Conservation (phyloP, 2,329 filamentous ascomycete species). For the Raffaelea albimanens region DNA sequence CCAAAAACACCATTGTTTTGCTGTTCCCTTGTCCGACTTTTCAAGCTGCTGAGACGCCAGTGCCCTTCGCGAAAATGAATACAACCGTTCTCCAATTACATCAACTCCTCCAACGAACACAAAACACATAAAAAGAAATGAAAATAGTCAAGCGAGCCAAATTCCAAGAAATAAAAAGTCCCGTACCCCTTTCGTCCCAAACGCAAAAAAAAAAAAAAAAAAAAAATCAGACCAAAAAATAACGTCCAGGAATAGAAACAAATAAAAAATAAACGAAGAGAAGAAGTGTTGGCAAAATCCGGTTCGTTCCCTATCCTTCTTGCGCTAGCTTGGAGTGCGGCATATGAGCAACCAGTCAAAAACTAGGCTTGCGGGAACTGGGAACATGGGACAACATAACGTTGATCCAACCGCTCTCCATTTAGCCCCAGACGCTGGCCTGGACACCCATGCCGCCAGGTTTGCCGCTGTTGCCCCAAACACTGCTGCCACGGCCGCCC, state of each 20-base stretch:
- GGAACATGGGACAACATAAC: background rate
- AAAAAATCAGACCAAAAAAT: background rate
- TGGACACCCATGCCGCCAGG: slow-evolving; percentile 68
- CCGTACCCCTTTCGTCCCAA: background rate
- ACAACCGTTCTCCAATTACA: background rate
- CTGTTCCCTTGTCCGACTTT: slow-evolving; percentile 1
- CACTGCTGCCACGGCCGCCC: slow-evolving; percentile 63
- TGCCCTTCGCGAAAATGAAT: background rate
- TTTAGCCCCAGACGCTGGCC: slow-evolving; percentile 87
- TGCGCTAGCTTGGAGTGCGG: too few relatives aligned
- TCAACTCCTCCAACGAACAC: background rate
- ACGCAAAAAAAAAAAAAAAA: background rate
- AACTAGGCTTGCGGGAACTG: slow-evolving; percentile 1
- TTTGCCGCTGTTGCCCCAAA: slow-evolving; percentile 78
- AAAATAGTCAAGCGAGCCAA: background rate
- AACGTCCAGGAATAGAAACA: background rate
- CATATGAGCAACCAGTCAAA: too few relatives aligned
- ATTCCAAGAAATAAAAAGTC: background rate
- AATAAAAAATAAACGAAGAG: background rate
- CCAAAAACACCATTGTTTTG: slow-evolving; percentile 2
- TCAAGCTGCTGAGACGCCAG: slow-evolving; percentile 1
- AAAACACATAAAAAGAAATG: background rate
- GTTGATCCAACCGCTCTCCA: too few relatives aligned
- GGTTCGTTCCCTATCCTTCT: too few relatives aligned
- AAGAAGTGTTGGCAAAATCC: too few relatives aligned